Evolutionary conservation across 2,329 filamentous ascomycete species (phyloP), one percentile per base, ranked within the genome.

Genomic region (Celoporthe dispersa): DNA sequence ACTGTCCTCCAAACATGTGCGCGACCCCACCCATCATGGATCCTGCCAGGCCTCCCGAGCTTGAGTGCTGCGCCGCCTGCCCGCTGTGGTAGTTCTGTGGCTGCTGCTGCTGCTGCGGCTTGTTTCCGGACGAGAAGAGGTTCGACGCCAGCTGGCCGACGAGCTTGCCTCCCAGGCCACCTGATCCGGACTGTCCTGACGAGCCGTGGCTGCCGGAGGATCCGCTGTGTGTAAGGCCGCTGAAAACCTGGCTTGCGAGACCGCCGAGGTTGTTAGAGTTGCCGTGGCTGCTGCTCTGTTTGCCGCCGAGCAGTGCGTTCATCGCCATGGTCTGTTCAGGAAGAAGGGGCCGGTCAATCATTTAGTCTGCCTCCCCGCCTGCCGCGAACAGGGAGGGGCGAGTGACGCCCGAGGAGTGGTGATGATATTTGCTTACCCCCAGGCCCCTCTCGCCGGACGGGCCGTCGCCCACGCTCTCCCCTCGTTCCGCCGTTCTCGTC

Each of bases 361-460:
- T 25, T 6, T 11, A 14, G 16, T 14, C 16, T n/a, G 12, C n/a
- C 33, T 11, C 19, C 28, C 11, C 31, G 53, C 12, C 33, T 22
- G 44, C n/a, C 44, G 59, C 59, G 14, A 41, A 39, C 19, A 19
- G 28, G 19, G 6, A 14, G 28, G 19, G 6, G 7, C n/a, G 22
- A 14, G 22, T 14, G 1, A 28, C 9, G 11, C n/a, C 51, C 51
- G 53, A 33, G 8, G 22, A 25, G 7, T 2, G 7, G 25, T 16
- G 35, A 11, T 31, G 53, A 31, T 31, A 22, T 66, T n/a, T n/a
- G 85, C 90, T 78, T 86, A 92, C 90, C 72, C 90, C 89, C 68
- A 92, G 80, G 55, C 90, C 87, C 73, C 90, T 85, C 66, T 92
- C 90, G 44, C 87, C 85, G 37, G 82, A 81, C 35, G 82, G 83